Evolutionary conservation across 768 basidiomycete genomes (phyloP), one percentile per base, ranked within the genome.

Genomic region (Hydnomerulius pinastri): DNA sequence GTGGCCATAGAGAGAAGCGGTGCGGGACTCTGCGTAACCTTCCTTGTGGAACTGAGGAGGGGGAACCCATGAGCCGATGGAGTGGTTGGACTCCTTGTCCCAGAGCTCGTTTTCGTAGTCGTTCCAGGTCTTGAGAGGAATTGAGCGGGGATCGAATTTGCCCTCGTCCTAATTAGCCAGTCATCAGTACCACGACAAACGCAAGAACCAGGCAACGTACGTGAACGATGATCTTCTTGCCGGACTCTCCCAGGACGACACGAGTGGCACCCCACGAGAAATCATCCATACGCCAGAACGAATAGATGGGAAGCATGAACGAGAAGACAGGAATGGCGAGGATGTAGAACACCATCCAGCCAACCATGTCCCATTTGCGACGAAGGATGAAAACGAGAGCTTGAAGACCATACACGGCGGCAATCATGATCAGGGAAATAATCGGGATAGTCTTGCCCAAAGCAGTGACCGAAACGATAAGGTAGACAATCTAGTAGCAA

Each of bases 271-370:
- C 94, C 92, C 93, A 94, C 0, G 89, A 92, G 81, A 96, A 97
- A 70, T 96, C 93, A 68, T 96, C 95, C 94, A 98, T 97, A 57
- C 76, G 79, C 95, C 94, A 98, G 86, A 98, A 96, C 5, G 92
- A 94, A 68, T 93, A 95, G 11, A 97, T 74, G 4, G 93, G 95
- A 23, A 98, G 81, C 74, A 91, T 79, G 79, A 97, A 90, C 6
- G 92, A 93, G 74, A 96, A 97, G 36, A 84, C 81, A 4, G 95
- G 95, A 56, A 98, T 90, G 48, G 96, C 94, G 30, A 94, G 68
- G 64, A 98, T 92, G 71, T 98, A 99, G 73, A 99, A 91, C 25
- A 92, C 61, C 88, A 92, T 92, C 92, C 94, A 96, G 4, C 92
- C 93, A 60, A 98, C 85, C 93, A 98, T 97, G 68, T 98, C 95